These are phyloP conservation scores for Holtermanniella nyarrowii DNA, from an alignment of 768 basidiomycete genomes.

Conservation along the genomic window DNA sequence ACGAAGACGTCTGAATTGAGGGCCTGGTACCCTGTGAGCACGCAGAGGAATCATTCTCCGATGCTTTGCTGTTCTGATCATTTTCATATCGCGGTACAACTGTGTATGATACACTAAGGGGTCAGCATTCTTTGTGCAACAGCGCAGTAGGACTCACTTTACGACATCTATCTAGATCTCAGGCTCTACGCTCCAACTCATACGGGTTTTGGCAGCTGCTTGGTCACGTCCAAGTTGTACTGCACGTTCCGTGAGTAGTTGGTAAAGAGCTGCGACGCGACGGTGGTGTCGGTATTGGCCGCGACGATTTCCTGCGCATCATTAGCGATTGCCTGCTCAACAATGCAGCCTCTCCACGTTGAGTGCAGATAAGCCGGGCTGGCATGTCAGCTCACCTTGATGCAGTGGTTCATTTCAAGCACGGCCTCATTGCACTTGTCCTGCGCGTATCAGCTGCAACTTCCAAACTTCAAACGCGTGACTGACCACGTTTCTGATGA, in stretches of 20 bases:
- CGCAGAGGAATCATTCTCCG: too few relatives aligned
- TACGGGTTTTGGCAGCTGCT: conserved; percentile 31
- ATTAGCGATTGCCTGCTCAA: neutral
- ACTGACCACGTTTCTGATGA: conserved; percentile 77
- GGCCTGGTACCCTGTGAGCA: too few relatives aligned
- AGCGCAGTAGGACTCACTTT: neutral
- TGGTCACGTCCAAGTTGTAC: conserved; percentile 67
- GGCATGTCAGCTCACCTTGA: conserved; percentile 52
- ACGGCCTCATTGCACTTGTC: conserved; percentile 89
- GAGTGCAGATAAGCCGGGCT: neutral
- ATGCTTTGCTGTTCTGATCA: too few relatives aligned
- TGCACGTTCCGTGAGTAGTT: conserved; percentile 89
- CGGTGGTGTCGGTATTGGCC: conserved; percentile 66
- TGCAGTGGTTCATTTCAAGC: conserved; percentile 73
- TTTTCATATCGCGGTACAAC: too few relatives aligned
- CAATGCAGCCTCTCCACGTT: neutral
- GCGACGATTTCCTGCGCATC: conserved; percentile 59
- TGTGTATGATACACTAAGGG: too few relatives aligned
- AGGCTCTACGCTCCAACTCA: conserved; percentile 4
- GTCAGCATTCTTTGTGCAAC: too few relatives aligned
- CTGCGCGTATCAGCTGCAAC: conserved; percentile 42
- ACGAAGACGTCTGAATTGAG: too few relatives aligned
- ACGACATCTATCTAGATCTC: neutral
- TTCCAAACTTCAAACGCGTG: neutral
- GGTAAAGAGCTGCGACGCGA: conserved; percentile 68